Evolutionary conservation across 2,329 filamentous ascomycete genomes (phyloP).

Genomic region (Fusarium oxysporum): DNA sequence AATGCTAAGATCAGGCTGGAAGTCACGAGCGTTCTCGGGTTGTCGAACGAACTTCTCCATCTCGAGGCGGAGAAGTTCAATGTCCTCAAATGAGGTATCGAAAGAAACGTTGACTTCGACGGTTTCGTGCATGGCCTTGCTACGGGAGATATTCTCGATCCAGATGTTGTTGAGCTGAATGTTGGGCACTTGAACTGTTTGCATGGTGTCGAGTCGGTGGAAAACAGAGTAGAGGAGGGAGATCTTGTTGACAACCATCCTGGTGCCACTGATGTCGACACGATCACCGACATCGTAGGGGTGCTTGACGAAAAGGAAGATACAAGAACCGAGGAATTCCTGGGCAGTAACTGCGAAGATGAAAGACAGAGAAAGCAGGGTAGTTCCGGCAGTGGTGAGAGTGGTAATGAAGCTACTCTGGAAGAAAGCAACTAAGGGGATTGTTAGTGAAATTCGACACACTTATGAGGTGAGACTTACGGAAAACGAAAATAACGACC

Average conservation of each 20-base stretch:
- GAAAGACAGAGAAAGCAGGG: slow-evolving; percentile 94
- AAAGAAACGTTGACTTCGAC: slow-evolving; percentile 85
- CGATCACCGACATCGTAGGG: slow-evolving; percentile 96
- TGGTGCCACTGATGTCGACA: slow-evolving; percentile 79
- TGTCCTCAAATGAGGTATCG: slow-evolving; percentile 88
- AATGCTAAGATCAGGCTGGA: slow-evolving; percentile 84
- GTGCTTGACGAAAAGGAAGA: slow-evolving; percentile 99
- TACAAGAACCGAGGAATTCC: slow-evolving; percentile 97
- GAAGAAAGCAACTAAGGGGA: slow-evolving; percentile 78
- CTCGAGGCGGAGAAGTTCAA: slow-evolving; percentile 85
- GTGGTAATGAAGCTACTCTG: slow-evolving; percentile 87
- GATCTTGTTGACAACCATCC: slow-evolving; percentile 90
- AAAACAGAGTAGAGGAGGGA: slow-evolving; percentile 95
- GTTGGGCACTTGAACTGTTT: slow-evolving; percentile 85
- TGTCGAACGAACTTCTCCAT: slow-evolving; percentile 86
- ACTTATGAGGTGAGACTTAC: slow-evolving; percentile 56
- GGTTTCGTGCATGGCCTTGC: slow-evolving; percentile 90
- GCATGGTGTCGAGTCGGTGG: slow-evolving; percentile 83
- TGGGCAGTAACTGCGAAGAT: slow-evolving; percentile 92
- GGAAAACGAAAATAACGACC: slow-evolving; percentile 84
- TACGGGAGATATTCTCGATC: slow-evolving; percentile 93
- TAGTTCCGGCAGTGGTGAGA: slow-evolving; percentile 89
- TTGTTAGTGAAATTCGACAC: slow-evolving; percentile 17
- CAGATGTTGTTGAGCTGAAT: slow-evolving; percentile 92
- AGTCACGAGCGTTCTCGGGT: slow-evolving; percentile 90